Conservation (phyloP, 345 rosid species). For the Pistacia vera region DNA sequence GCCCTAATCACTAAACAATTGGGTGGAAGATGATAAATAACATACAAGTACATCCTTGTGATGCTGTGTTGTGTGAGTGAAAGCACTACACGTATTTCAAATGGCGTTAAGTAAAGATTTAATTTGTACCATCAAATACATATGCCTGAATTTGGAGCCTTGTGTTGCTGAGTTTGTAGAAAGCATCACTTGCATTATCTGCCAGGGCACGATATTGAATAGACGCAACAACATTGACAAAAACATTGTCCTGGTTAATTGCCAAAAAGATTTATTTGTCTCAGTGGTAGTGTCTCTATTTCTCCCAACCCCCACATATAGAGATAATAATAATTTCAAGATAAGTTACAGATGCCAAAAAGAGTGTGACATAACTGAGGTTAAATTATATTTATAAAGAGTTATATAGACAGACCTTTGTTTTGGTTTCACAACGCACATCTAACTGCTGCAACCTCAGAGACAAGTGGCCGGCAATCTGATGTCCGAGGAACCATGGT, state of each 20-base stretch:
- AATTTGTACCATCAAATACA: constrained; percentile 27
- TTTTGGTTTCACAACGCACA: constrained; percentile 73
- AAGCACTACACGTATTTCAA: neutral
- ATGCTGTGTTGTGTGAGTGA: neutral
- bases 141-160: constrained; percentile 29
- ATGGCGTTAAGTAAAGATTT: no score
- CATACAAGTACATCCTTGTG: no score
- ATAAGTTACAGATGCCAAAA: neutral
- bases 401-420: constrained; percentile 45
- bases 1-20: constrained; percentile 40
- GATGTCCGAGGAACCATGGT: constrained; percentile 65
- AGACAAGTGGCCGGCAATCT: constrained; percentile 56
- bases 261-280: neutral
- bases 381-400: neutral
- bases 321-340: neutral
- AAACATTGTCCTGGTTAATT: constrained; percentile 30
- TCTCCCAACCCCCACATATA: neutral
- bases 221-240: constrained; percentile 34
- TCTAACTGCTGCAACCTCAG: constrained; percentile 65
- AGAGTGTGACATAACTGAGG: neutral
- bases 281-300: neutral
- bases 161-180: constrained; percentile 33
- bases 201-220: constrained; percentile 31
- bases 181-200: constrained; percentile 31
- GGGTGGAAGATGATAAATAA: neutral